Evolutionary conservation across 495 filamentous ascomycete species (phyloP).

Genomic region (Geoglossum glabrum): DNA sequence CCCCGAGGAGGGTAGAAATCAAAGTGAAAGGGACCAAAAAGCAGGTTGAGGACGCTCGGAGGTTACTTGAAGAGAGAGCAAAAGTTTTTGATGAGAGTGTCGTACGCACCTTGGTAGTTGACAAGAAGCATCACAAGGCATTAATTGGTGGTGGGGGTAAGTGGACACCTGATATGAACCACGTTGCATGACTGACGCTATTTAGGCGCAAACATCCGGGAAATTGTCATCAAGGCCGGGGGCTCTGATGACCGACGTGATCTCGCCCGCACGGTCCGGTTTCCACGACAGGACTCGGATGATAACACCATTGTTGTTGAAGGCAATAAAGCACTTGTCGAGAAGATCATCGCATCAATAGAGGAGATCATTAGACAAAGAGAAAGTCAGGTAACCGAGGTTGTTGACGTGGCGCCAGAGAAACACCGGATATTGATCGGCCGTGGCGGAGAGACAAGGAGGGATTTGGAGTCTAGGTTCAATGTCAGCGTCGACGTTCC

Average conservation of each 20-base stretch:
- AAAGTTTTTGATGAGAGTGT: conserved; percentile 73
- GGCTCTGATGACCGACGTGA: conserved; percentile 68
- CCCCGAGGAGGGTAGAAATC: conserved; percentile 53
- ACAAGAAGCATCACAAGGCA: conserved; percentile 75
- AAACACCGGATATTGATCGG: conserved; percentile 87
- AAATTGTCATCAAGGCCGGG: conserved; percentile 71
- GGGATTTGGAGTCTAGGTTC: conserved; percentile 75
- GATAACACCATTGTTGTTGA: conserved; percentile 74
- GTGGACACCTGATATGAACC: conserved; percentile 12
- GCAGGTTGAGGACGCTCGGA: conserved; percentile 77
- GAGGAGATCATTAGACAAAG: conserved; percentile 57
- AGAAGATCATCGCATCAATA: conserved; percentile 72
- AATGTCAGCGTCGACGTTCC: conserved; percentile 79
- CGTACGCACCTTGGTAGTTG: conserved; percentile 62
- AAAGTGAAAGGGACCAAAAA: conserved; percentile 75
- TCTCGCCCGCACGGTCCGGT: conserved; percentile 69
- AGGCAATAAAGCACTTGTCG: conserved; percentile 60
- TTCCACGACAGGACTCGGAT: conserved; percentile 62
- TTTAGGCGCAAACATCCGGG: conserved; percentile 65
- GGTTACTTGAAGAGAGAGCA: conserved; percentile 63
- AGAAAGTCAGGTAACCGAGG: conserved; percentile 52
- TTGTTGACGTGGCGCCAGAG: conserved; percentile 60
- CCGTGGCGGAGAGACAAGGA: conserved; percentile 68
- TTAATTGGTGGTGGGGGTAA: conserved; percentile 79
- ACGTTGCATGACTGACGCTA: conserved; percentile 16